phyloP scores from a whole-genome alignment of 2,329 filamentous ascomycete species.

The Talaromyces albobiverticillius region DNA sequence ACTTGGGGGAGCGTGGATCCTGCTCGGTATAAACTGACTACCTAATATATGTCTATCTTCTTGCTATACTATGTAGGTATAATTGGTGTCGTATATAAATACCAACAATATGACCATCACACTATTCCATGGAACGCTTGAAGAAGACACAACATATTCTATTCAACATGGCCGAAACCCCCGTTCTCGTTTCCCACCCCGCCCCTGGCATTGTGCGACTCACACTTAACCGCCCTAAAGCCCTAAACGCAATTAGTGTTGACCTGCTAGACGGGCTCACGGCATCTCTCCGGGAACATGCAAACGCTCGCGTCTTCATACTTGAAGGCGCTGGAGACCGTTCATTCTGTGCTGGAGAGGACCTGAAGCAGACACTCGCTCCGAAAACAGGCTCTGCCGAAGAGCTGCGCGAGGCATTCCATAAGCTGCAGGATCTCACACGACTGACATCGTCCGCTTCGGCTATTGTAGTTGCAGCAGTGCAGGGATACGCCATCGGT shows the following conservation, averaged over 20 bases:
- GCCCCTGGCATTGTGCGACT: not conserved
- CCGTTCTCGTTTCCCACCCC: conserved; percentile 2
- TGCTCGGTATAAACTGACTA: conserved; percentile 5
- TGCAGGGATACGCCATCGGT: conserved; percentile 1
- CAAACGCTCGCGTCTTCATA: not conserved
- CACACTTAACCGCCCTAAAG: conserved; percentile 1
- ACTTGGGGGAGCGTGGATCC: not conserved
- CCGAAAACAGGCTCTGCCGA: not conserved
- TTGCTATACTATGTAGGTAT: conserved; percentile 1
- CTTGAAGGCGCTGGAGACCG: conserved; percentile 2
- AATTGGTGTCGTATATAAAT: not conserved
- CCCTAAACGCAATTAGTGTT: conserved; percentile 4
- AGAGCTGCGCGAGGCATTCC: conserved; percentile 2
- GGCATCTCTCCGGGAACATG: not conserved
- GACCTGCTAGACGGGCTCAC: conserved; percentile 1
- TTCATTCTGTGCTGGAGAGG: not conserved
- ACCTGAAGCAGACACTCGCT: not conserved
- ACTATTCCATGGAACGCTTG: not conserved
- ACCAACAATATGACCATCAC: not conserved
- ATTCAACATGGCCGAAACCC: not conserved
- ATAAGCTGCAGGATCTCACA: conserved; percentile 1
- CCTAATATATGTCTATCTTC: not conserved
- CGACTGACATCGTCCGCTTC: not conserved
- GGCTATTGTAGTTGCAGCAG: not conserved
- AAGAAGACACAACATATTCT: not conserved